Percentiles rank a stretch among this genome's conserved stretches.
These are phyloP conservation scores for Rhododendron williamsianum DNA, from an alignment of 148 eudicot species.

Conservation along the genomic window DNA sequence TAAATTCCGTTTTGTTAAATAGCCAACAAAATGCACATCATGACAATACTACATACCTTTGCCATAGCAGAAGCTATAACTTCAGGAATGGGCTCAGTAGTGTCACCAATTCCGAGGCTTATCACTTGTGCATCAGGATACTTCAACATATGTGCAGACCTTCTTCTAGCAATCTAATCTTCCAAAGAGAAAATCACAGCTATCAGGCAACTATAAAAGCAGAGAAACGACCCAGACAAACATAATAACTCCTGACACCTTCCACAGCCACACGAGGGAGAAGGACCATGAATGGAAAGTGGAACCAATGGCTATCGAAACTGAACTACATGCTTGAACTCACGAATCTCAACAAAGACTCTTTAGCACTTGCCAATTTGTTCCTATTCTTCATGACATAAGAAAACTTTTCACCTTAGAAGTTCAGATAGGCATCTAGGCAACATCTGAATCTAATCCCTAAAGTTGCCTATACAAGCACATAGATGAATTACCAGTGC, in stretches of 20 bases:
- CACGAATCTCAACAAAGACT: background rate
- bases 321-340: background rate
- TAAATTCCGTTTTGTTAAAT: too few species aligned
- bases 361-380: background rate
- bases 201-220: background rate
- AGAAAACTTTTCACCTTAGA: background rate
- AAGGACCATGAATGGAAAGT: background rate
- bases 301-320: background rate
- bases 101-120: constrained; percentile 83
- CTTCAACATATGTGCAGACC: constrained; percentile 44
- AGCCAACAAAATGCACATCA: background rate
- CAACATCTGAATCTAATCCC: background rate
- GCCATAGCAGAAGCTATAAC: constrained; percentile 62
- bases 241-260: background rate
- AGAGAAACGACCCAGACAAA: background rate
- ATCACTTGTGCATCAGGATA: constrained; percentile 74
- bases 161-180: constrained; percentile 71
- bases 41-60: constrained; percentile 33
- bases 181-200: background rate
- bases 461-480: background rate
- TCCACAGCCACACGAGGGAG: background rate
- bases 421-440: background rate
- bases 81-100: constrained; percentile 74
- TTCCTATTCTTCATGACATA: too few species aligned
- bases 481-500: background rate